These are phyloP conservation scores for Rubus idaeus DNA, from an alignment of 306 rosid genomes.

Conservation along the genomic window DNA sequence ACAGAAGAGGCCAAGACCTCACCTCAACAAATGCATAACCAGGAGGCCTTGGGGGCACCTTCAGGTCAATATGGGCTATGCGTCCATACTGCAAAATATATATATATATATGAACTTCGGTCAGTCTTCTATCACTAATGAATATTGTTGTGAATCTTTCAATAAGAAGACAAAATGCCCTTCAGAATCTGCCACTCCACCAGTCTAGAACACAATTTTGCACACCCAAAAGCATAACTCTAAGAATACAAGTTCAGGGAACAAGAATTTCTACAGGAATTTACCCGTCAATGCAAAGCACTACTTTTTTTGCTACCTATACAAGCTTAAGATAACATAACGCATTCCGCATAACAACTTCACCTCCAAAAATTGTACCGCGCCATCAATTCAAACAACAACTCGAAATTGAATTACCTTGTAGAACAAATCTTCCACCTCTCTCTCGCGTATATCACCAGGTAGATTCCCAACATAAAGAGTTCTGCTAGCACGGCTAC, in stretches of 20 bases:
- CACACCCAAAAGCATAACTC: too few relatives aligned
- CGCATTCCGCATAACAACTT: neutral
- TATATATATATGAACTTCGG: too few relatives aligned
- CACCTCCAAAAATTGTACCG: neutral
- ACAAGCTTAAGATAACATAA: too few relatives aligned
- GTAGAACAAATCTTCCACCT: constrained; percentile 88
- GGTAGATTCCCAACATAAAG: constrained; percentile 97
- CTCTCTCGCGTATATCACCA: constrained; percentile 98
- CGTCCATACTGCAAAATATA: constrained; percentile 90
- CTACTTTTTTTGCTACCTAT: too few relatives aligned
- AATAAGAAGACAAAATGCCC: too few relatives aligned
- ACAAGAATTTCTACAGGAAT: too few relatives aligned
- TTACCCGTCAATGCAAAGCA: neutral
- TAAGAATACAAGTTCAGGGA: too few relatives aligned
- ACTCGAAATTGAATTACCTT: constrained; percentile 49
- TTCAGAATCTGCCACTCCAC: too few relatives aligned
- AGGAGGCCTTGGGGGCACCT: constrained; percentile 99
- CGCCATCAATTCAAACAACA: neutral
- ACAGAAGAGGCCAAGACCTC: constrained; percentile 19
- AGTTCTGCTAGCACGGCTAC: constrained; percentile 86
- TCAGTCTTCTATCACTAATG: neutral
- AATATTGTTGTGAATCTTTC: neutral
- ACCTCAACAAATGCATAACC: constrained; percentile 99
- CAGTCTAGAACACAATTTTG: too few relatives aligned
- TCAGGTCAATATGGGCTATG: constrained; percentile 83